Base-by-base conservation (phyloP, 495 filamentous ascomycete species). In the Glonium stellatum region DNA sequence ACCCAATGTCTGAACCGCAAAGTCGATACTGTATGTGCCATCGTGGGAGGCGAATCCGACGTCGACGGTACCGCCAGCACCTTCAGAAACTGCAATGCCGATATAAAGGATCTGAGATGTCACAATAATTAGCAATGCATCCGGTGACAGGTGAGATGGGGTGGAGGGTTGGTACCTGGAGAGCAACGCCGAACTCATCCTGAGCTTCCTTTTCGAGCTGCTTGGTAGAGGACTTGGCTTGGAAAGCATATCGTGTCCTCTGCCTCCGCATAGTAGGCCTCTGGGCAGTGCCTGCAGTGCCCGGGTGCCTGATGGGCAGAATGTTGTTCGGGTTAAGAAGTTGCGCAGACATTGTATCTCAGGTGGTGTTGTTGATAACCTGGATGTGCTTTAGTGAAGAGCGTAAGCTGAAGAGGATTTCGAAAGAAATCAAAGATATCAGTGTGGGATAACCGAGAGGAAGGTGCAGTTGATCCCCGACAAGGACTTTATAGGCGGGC, bases 11-110 rank as follows among this genome's bases (percentile, higher is more conserved):
- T 82, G 78, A 51, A 91, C 79, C 25, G 81, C 79, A 60, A 87
- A 92, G 68, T 93, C 89, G 37, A 89, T 76, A 21, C 88, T 79
- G 67, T 95, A 95, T 0, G 85, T 86, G 5, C 83, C 79, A 70
- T 95, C 89, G 64, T 90, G 88, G 58, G 87, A 81, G 5, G 86
- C 86, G 50, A 92, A 61, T 6, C 67, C 72, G n/a, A 73, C 48
- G 31, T 70, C 65, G 18, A 72, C 25, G 9, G 54, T 36, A 15
- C 55, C 59, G 41, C 64, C 35, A 4, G 37, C 52, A 0, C 23
- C 21, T 36, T 67, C 51, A 12, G 46, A 11, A 9, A 68, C 69
- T 1, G 70, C 66, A 9, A 73, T 65, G 35, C 71, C 71, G 31
- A 68, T 31, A 54, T 57, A 73, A 52, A 73, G 71, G 18, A 35